These are phyloP conservation scores for Penicillium janthinellum DNA, from an alignment of 2,329 filamentous ascomycete species.

Conservation along the genomic window DNA sequence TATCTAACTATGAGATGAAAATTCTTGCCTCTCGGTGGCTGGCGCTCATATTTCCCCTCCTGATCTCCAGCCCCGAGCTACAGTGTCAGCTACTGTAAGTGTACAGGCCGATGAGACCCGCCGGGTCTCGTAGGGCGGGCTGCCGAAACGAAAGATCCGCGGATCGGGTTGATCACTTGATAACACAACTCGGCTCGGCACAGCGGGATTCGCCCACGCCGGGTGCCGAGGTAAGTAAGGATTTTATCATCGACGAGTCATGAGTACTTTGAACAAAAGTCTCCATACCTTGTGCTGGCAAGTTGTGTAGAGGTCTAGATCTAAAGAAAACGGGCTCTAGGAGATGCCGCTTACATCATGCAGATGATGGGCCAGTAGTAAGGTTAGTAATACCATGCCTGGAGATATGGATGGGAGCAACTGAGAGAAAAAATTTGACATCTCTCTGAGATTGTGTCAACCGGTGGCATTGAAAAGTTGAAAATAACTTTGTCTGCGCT, in stretches of 20 bases:
- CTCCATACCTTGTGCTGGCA: neutral
- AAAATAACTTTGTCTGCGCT: neutral
- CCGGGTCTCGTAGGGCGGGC: neutral
- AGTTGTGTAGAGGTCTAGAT: neutral
- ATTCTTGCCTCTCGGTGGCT: neutral
- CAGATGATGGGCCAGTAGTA: neutral
- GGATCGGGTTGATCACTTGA: neutral
- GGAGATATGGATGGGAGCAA: neutral
- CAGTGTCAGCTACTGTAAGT: too few species aligned
- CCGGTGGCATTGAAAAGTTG: neutral
- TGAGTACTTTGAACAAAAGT: neutral
- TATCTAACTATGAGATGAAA: neutral
- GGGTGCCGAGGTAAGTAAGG: neutral
- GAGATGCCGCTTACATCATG: neutral
- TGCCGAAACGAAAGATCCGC: neutral
- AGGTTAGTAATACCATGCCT: neutral
- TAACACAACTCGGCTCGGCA: conserved; percentile 18
- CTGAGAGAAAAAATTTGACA: neutral
- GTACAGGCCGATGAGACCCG: neutral
- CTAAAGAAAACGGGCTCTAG: neutral
- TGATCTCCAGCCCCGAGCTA: neutral
- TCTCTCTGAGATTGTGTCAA: neutral
- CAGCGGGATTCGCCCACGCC: neutral
- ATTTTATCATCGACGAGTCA: too few species aligned
- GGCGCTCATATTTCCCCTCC: neutral